Conservation (phyloP, 305 asterid species). For the Fraxinus sp. region DNA sequence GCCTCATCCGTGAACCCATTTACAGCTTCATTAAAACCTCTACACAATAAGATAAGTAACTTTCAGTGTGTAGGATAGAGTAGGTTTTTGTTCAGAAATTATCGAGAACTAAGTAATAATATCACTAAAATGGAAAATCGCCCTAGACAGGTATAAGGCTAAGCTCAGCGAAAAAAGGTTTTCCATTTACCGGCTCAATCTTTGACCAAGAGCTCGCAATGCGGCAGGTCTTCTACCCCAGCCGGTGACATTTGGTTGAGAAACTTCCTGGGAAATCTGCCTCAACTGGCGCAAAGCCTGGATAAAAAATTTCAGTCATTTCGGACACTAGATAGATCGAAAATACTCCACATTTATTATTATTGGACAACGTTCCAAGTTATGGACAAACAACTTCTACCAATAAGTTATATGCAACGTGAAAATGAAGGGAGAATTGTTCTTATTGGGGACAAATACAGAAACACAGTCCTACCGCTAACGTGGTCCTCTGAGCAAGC, state of each 20-base stretch:
- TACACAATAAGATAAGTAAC: constrained; percentile 27
- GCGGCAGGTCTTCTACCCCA: constrained; percentile 99
- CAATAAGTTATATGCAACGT: background rate
- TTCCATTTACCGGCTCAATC: constrained; percentile 69
- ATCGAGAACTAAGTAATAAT: constrained; percentile 12
- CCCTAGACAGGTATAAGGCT: background rate
- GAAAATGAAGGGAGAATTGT: background rate
- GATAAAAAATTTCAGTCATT: constrained; percentile 6
- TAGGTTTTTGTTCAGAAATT: background rate
- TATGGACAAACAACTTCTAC: background rate
- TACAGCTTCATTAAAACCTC: constrained; percentile 98
- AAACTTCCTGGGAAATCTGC: constrained; percentile 83
- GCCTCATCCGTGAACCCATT: constrained; percentile 91
- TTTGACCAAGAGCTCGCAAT: constrained; percentile 82
- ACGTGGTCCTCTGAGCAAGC: constrained; percentile 83
- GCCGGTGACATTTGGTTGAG: constrained; percentile 74
- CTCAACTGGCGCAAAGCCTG: constrained; percentile 93
- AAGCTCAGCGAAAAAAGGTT: background rate
- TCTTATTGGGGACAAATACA: background rate
- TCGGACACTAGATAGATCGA: background rate
- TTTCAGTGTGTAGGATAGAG: background rate
- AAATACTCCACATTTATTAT: background rate
- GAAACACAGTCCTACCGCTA: constrained; percentile 54
- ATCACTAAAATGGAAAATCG: background rate
- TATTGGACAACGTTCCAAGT: constrained; percentile 2